Conservation (phyloP, 1,284 basidiomycete species). For the Marasmius fiardii region DNA sequence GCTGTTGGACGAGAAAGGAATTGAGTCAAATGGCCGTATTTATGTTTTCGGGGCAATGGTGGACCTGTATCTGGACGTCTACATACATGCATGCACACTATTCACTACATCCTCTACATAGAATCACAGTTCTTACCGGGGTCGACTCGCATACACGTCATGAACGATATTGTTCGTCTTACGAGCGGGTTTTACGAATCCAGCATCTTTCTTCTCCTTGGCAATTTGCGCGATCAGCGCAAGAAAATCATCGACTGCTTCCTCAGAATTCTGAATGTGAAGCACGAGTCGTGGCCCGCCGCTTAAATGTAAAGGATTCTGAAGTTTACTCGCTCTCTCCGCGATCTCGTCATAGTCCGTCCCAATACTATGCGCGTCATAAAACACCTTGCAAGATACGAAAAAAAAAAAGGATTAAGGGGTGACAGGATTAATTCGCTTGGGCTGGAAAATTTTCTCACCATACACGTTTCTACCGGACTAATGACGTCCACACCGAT, state of each 20-base stretch:
- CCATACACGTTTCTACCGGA: constrained; percentile 89
- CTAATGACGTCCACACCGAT: constrained; percentile 76
- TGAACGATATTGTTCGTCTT: constrained; percentile 25
- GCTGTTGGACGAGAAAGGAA: too few species aligned
- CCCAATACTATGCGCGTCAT: constrained; percentile 74
- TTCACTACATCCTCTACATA: background rate
- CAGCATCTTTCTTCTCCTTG: constrained; percentile 61
- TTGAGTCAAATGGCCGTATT: too few species aligned
- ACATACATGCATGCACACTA: too few species aligned
- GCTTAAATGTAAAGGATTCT: constrained; percentile 70
- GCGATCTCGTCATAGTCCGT: constrained; percentile 65
- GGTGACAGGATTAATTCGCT: too few species aligned
- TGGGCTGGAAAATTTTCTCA: too few species aligned
- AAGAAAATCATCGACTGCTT: constrained; percentile 70
- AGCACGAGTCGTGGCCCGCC: constrained; percentile 79
- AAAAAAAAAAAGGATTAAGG: constrained; percentile 2
- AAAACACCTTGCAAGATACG: constrained; percentile 65
- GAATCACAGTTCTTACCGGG: background rate
- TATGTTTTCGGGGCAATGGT: too few species aligned
- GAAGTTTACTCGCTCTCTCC: constrained; percentile 55
- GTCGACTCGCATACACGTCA: constrained; percentile 43
- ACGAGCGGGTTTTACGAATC: constrained; percentile 40
- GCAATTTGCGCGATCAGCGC: constrained; percentile 49
- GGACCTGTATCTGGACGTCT: too few species aligned
- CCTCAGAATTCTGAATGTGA: constrained; percentile 82